phyloP scores from a whole-genome alignment of 495 filamentous ascomycete genomes.

The Tuber magnatum region DNA sequence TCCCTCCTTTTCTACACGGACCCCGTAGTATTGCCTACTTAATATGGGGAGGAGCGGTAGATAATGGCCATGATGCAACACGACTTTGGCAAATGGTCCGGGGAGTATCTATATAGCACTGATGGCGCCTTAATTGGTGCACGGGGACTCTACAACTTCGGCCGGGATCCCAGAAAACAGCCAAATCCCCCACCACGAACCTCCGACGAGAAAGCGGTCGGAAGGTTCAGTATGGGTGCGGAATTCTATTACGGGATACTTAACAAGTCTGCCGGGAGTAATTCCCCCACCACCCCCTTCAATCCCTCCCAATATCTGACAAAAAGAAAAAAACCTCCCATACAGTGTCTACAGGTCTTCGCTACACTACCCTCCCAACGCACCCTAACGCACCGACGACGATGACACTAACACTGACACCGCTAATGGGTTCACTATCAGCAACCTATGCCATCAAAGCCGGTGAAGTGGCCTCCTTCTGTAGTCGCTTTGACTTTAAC shows the following conservation, averaged over 20 bases:
- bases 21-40: constrained; percentile 34
- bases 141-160: constrained; percentile 90
- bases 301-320: not conserved
- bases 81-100: constrained; percentile 78
- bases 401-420: constrained; percentile 82
- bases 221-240: constrained; percentile 71
- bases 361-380: constrained; percentile 85
- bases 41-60: constrained; percentile 40
- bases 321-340: not conserved
- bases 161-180: constrained; percentile 59
- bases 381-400: constrained; percentile 82
- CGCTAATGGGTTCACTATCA: constrained; percentile 83
- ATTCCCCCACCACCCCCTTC: constrained; percentile 15
- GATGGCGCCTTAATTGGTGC: constrained; percentile 83
- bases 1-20: not conserved
- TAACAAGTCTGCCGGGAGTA: constrained; percentile 77
- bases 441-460: constrained; percentile 86
- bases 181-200: constrained; percentile 29
- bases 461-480: constrained; percentile 69
- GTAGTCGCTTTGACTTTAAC: constrained; percentile 90
- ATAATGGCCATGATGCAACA: constrained; percentile 72
- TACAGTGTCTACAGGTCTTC: constrained; percentile 60
- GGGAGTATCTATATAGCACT: constrained; percentile 85
- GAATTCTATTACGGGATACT: constrained; percentile 90
- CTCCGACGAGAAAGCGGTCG: constrained; percentile 51